Base-by-base conservation (phyloP, 805 yeast species). In the Wickerhamiella domercqiae region DNA sequence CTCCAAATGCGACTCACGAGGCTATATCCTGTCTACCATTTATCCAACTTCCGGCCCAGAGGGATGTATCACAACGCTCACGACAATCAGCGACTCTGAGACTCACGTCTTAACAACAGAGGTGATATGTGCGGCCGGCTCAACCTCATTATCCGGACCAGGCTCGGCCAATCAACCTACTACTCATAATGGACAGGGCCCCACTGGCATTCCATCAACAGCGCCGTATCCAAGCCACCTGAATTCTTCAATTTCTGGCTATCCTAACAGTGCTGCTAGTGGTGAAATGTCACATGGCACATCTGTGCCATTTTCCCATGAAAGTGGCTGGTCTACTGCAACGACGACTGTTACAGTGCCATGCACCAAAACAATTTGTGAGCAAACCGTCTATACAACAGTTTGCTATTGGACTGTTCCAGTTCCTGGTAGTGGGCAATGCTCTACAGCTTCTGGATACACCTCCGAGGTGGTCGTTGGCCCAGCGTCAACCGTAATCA, bases 301-400 rank as follows among this genome's bases (percentile, higher is more conserved):
- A n/a, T n/a, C n/a, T n/a, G n/a, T n/a, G n/a, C n/a, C n/a, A n/a
- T n/a, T n/a, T n/a, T n/a, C n/a, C n/a, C n/a, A n/a, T n/a, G n/a
- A n/a, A n/a, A n/a, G n/a, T n/a, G n/a, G n/a, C n/a, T n/a, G n/a
- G n/a, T 14, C 28, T 5, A 17, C 25, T 28, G 6, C 28, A 28
- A 29, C 40, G 6, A 41, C 41, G 2, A 34, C 43, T 2, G 36
- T 38, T 7, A 38, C 45, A 4, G 25, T 47, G 20, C 43, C 47
- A 1, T 47, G 50, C 35, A 44, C 48, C 2, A 29, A 38, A 18
- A n/a, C 31, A 1, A 38, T 24, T 4, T 46, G 49, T 28, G 17
- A 19, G 1, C 26, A 35, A 7, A 30, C 42, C 1, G 33, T 20
- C 25, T 41, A 29, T 26, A 37, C 39, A 2, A 40, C 50, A 5